Base-by-base conservation (phyloP, 805 yeast genomes). In the Ogataea methanolica region DNA sequence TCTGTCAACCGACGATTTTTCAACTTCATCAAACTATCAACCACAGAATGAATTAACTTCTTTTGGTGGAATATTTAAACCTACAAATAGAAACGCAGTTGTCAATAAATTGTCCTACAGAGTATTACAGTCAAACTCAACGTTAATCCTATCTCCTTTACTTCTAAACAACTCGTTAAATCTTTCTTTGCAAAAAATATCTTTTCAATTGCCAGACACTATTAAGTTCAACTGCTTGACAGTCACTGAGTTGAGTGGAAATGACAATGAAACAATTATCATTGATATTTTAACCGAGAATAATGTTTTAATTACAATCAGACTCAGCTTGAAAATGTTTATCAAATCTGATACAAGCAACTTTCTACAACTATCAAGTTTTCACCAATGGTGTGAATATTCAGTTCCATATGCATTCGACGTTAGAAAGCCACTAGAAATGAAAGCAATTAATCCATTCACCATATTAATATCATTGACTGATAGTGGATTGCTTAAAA, bases 401-500 rank as follows among this genome's bases (percentile, higher is more conserved):
- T 76, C 86, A 7, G 76, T 78, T 35, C 91, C 94, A 1, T 86
- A 83, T 62, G 75, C 80, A 7, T 80, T 83, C 54, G 79, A 77
- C 33, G 60, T 78, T 6, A 72, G 85, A 56, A 64, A 66, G 22
- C 89, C 92, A 1, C 76, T 78, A 39, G 64, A 73, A 19, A 56
- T 85, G 50, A 51, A 72, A 43, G 62, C 83, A 1, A 63, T 82
- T 15, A 73, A 78, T 33, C 51, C 67, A 0, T 56, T 60, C 3
- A 72, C 75, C 40, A 59, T 81, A 8, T 61, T 89, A 3, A 79
- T 85, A 0, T 72, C 88, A 5, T 69, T 90, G 42, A 73, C 74
- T 39, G 96, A 91, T 66, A 97, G 97, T 23, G 88, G 91, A 1
- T 62, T 90, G 38, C 66, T 88, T 43, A 82, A 81, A 40, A 69